Percentiles rank a stretch among this genome's conserved stretches.
Evolutionary conservation across 805 yeast genomes (phyloP).

Genomic region (Teunomyces gatunensis): DNA sequence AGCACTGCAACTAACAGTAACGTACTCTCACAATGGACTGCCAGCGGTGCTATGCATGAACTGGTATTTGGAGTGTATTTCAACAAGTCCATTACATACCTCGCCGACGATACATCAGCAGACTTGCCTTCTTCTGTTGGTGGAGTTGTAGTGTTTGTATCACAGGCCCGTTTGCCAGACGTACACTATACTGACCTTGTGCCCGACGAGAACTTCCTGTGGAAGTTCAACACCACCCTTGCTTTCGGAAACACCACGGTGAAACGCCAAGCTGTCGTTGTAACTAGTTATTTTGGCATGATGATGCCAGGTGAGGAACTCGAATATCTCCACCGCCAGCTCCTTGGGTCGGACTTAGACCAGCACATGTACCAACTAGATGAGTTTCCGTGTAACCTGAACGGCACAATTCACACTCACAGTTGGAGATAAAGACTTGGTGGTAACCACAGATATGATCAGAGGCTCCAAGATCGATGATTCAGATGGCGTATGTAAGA

Average conservation of each 20-base stretch:
- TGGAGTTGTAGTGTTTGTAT: constrained; percentile 27
- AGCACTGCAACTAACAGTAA: constrained; percentile 23
- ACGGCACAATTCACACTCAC: constrained; percentile 33
- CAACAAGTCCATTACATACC: not conserved
- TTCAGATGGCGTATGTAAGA: too few species aligned
- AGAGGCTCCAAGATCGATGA: too few species aligned
- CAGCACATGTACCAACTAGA: constrained; percentile 54
- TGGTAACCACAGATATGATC: constrained; percentile 9
- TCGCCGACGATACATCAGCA: constrained; percentile 1
- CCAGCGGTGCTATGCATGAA: too few species aligned
- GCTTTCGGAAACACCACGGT: constrained; percentile 16
- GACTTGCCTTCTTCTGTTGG: constrained; percentile 29
- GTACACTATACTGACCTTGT: constrained; percentile 40
- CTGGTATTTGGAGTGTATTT: constrained; percentile 36
- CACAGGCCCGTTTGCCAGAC: constrained; percentile 28
- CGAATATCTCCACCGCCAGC: constrained; percentile 45
- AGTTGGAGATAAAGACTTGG: constrained; percentile 47
- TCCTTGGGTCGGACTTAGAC: constrained; percentile 47
- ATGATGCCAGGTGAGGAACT: too few species aligned
- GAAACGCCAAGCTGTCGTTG: constrained; percentile 47
- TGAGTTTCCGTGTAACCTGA: constrained; percentile 53
- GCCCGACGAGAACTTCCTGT: too few species aligned
- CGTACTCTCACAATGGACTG: constrained; percentile 41
- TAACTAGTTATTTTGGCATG: too few species aligned
- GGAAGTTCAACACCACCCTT: constrained; percentile 38